phyloP scores from a whole-genome alignment of 164 flowering plant species.

The Annona squamosa region DNA sequence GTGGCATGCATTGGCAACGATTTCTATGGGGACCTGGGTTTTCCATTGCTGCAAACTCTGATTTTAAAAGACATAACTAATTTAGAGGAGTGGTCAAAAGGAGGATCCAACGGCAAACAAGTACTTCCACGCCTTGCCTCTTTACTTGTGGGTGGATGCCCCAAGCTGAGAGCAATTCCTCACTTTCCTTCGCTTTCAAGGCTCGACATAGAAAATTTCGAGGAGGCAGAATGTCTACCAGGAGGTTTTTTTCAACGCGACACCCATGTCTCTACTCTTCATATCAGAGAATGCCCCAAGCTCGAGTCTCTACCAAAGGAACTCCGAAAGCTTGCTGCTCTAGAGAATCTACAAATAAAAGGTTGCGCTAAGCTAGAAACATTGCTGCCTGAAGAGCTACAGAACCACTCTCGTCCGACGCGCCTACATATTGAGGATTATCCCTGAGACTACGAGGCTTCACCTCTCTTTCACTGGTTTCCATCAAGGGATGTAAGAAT shows the following conservation, averaged over 20 bases:
- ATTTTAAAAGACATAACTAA: background rate
- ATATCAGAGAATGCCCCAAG: background rate
- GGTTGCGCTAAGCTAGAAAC: background rate
- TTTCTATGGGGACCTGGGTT: background rate
- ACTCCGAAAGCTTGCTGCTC: background rate
- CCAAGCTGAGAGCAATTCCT: background rate
- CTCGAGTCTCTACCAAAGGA: background rate
- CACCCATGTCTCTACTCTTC: background rate
- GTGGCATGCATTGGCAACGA: background rate
- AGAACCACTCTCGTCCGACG: conserved; percentile 3
- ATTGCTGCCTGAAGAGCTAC: background rate
- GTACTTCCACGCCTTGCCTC: background rate
- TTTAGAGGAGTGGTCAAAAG: conserved; percentile 3
- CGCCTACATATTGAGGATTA: background rate
- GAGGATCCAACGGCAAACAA: background rate
- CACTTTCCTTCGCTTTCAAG: background rate
- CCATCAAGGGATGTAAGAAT: background rate
- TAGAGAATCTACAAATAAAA: background rate
- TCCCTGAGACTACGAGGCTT: background rate
- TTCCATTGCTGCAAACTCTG: conserved; percentile 11
- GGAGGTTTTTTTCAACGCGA: background rate
- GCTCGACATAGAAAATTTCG: background rate
- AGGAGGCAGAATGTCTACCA: background rate
- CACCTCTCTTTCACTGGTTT: background rate
- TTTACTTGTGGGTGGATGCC: background rate